Percentiles rank a stretch among this genome's conserved stretches.
These are phyloP conservation scores for Dictyostelium citrinum DNA, from an alignment of 78 protist species.

Conservation along the genomic window DNA sequence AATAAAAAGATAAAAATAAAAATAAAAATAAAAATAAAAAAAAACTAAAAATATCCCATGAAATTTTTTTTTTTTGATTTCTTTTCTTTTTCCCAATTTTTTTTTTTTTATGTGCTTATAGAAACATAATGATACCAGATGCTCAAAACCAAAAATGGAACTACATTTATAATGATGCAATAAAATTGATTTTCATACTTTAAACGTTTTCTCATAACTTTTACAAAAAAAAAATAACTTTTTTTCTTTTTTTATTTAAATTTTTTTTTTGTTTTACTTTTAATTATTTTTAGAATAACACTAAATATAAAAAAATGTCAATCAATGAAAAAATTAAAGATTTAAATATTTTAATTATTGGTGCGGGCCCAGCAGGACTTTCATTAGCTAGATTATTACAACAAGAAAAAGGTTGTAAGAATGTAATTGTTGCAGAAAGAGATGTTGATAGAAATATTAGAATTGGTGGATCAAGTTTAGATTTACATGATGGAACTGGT, in stretches of 20 bases:
- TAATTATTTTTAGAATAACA: not conserved
- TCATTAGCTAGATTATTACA: not conserved
- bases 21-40: not conserved
- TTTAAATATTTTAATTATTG: slow-evolving; percentile 36
- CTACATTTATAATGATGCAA: not conserved
- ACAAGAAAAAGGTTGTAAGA: not conserved
- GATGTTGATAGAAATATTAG: slow-evolving; percentile 1
- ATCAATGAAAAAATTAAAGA: not conserved
- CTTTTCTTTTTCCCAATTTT: not conserved
- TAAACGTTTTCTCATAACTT: not conserved
- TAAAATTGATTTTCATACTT: not conserved
- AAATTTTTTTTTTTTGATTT: not conserved
- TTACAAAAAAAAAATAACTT: not conserved
- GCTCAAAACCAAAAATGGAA: not conserved
- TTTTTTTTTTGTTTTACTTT: not conserved
- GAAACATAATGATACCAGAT: not conserved
- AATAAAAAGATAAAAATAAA: not conserved
- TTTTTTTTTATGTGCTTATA: not conserved
- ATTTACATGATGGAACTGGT: slow-evolving; percentile 43
- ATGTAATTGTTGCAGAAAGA: slow-evolving; percentile 31
- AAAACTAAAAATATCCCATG: too few relatives aligned
- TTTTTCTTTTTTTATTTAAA: not conserved
- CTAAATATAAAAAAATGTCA: not conserved
- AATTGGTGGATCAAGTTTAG: slow-evolving; percentile 44
- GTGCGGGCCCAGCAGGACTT: slow-evolving; percentile 41